Evolutionary conservation across 441 rosid genomes (phyloP).

Genomic region (Adansonia madagascariensis): DNA sequence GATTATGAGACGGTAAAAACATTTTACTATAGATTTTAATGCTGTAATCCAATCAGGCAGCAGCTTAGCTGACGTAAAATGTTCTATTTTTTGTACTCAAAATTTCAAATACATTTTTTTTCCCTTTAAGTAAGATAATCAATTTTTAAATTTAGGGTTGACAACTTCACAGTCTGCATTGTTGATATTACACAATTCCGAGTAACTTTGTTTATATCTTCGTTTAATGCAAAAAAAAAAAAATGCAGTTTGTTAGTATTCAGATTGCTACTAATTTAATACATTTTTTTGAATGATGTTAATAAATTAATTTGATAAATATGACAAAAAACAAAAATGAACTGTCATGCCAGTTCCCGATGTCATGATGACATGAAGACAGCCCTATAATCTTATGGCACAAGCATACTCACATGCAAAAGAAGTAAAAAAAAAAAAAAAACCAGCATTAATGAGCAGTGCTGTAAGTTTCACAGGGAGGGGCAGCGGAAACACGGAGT

Average conservation of each 20-base stretch:
- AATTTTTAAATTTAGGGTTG: too few relatives aligned
- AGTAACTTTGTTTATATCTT: too few relatives aligned
- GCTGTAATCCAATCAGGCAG: too few relatives aligned
- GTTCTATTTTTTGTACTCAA: too few relatives aligned
- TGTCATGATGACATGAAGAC: slow-evolving; percentile 38
- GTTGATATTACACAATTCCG: not conserved
- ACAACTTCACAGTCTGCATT: not conserved
- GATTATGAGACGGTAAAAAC: too few relatives aligned
- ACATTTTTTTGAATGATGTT: not conserved
- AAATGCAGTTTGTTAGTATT: not conserved
- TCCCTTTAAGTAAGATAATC: too few relatives aligned
- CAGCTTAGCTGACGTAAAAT: too few relatives aligned
- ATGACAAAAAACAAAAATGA: slow-evolving; percentile 18
- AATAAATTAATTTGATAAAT: not conserved
- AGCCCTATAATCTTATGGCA: slow-evolving; percentile 25
- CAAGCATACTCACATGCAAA: slow-evolving; percentile 2
- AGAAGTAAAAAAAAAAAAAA: not conserved
- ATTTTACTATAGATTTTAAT: too few relatives aligned
- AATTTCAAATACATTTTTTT: too few relatives aligned
- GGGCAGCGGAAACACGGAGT: slow-evolving; percentile 2
- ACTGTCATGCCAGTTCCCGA: slow-evolving; percentile 31
- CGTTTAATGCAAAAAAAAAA: not conserved
- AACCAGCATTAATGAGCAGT: slow-evolving; percentile 24
- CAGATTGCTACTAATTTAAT: not conserved
- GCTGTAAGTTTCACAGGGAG: not conserved